phyloP scores from a whole-genome alignment of 192 early-diverging fungal genomes.

The Martensiomyces pterosporus region DNA sequence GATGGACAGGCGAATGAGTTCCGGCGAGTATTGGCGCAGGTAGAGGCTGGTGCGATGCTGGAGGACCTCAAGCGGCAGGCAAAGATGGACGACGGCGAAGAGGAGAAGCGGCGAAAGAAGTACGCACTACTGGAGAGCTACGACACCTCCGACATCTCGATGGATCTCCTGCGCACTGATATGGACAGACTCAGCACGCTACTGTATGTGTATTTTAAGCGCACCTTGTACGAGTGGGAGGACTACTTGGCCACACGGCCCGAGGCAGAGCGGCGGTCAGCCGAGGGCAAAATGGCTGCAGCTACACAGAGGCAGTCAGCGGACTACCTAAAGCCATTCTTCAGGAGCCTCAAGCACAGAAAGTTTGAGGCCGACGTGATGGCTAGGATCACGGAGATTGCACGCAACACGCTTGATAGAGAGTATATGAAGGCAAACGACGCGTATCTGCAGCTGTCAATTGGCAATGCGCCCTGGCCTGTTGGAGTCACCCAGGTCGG shows the following conservation, averaged over 20 bases:
- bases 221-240: slow-evolving; percentile 84
- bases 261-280: slow-evolving; percentile 75
- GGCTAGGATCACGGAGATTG: slow-evolving; percentile 88
- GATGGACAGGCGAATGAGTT: slow-evolving; percentile 94
- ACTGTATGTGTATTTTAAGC: slow-evolving; percentile 81
- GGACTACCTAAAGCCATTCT: slow-evolving; percentile 91
- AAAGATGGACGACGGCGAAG: slow-evolving; percentile 45
- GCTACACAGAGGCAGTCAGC: slow-evolving; percentile 80
- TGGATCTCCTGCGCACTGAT: slow-evolving; percentile 73
- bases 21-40: slow-evolving; percentile 72
- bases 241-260: slow-evolving; percentile 66
- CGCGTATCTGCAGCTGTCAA: slow-evolving; percentile 86
- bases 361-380: slow-evolving; percentile 80
- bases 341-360: slow-evolving; percentile 74
- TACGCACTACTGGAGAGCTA: slow-evolving; percentile 39
- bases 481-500: slow-evolving; percentile 95
- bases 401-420: slow-evolving; percentile 72
- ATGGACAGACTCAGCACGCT: slow-evolving; percentile 68
- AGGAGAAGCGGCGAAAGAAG: slow-evolving; percentile 32
- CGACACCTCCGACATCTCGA: slow-evolving; percentile 69
- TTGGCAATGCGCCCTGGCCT: slow-evolving; percentile 99
- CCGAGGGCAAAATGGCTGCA: slow-evolving; percentile 73
- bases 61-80: slow-evolving; percentile 65
- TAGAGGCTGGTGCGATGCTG: slow-evolving; percentile 72
- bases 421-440: slow-evolving; percentile 93